Base-by-base conservation (phyloP, 345 rosid species). In the Excoecaria agallocha region DNA sequence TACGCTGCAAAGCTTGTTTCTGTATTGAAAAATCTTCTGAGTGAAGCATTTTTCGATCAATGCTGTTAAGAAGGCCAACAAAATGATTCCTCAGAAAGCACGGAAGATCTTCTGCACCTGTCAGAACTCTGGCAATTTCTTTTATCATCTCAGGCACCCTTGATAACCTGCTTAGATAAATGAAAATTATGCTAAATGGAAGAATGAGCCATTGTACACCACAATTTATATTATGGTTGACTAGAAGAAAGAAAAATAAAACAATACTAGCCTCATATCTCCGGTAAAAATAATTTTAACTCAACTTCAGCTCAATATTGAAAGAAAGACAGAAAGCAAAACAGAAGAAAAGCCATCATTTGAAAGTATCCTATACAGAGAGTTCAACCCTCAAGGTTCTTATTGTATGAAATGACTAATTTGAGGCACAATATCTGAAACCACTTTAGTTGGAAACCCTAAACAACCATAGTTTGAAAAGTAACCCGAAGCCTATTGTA, bases 1-100 rank as follows among this genome's bases (percentile, higher is more conserved):
- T 94, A 51, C 98, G 94, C 78, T 82, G 83, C 86, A 94, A 74
- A 73, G 98, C 98, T 86, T 92, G 95, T 81, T 82, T 91, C 90
- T 92, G 98, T 80, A 88, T 83, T 17, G 79, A 84, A 74, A 80
- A 60, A 73, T 91, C 91, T 70, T 89, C 91, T 39, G 96, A 84
- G 78, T 91, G 98, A 69, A 91, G 93, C 98, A 91, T 87, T 79
- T 89, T 92, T 83, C 91, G 87, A 78, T 94, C 98, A 45, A 94
- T 90, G 79, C 93, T 89, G 77, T 94, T 92, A 66, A 94, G 98
- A 64, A 94, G 96, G 68, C 97, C 91, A 82, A 94, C 98, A 92
- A 94, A 94, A 84, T 94, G 98, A 84, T 89, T 89, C 83, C 93
- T 91, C 83, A 92, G 81, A 81, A 94, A 94, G 69, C 85, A 87